These are phyloP conservation scores for Paecilomyces dactylethromorphus DNA, from an alignment of 2,329 filamentous ascomycete genomes.

Conservation along the genomic window DNA sequence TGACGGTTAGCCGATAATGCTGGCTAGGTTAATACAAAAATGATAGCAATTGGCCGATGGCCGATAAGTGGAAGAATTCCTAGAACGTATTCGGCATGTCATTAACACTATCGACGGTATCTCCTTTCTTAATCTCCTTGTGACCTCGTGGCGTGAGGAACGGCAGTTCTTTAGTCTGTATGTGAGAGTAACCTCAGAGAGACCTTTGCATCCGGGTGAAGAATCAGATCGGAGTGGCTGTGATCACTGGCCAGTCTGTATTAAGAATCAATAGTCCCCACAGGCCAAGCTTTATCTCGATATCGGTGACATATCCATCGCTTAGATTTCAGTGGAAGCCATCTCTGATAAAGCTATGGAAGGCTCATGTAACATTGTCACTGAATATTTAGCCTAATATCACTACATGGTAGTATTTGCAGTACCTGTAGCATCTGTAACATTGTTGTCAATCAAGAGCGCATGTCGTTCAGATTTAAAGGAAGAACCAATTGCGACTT, in stretches of 20 bases:
- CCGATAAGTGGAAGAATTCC: neutral
- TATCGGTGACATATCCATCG: neutral
- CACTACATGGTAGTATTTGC: no score
- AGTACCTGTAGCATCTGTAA: neutral
- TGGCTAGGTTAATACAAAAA: neutral
- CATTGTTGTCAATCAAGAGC: neutral
- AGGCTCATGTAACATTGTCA: neutral
- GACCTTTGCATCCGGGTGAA: neutral
- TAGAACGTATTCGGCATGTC: neutral
- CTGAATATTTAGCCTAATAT: neutral
- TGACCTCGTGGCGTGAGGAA: neutral
- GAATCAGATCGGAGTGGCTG: neutral
- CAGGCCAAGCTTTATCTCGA: neutral
- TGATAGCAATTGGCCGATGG: neutral
- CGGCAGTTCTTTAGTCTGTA: neutral
- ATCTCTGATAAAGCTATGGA: neutral
- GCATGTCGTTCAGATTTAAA: neutral
- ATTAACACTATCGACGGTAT: neutral
- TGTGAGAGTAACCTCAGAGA: neutral
- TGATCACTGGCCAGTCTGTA: neutral
- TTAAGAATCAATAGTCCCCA: neutral
- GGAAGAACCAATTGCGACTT: neutral
- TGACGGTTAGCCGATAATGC: neutral
- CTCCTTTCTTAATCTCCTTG: no score
- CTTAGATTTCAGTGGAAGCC: neutral